Evolutionary conservation across 2,329 filamentous ascomycete species (phyloP).

Genomic region (Aspergillus quadricinctus): DNA sequence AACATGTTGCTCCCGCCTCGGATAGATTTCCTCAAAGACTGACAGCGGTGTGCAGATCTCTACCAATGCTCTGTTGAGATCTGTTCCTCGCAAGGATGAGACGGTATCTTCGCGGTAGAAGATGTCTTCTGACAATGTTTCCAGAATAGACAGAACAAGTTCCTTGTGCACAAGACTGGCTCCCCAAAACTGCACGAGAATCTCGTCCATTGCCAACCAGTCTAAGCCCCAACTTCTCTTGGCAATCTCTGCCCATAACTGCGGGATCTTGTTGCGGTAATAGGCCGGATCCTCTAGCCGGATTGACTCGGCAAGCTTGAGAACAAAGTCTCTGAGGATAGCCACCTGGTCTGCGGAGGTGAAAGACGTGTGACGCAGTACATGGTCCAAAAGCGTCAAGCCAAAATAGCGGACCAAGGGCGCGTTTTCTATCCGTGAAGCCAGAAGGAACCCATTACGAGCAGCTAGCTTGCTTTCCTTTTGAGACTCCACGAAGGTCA

Average conservation of each 20-base stretch:
- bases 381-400: constrained; percentile 83
- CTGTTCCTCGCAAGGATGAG: constrained; percentile 74
- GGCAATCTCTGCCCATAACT: constrained; percentile 90
- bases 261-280: constrained; percentile 86
- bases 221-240: constrained; percentile 90
- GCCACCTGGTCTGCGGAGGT: constrained; percentile 62
- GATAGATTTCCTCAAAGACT: constrained; percentile 71
- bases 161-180: constrained; percentile 65
- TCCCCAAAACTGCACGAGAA: constrained; percentile 76
- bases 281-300: constrained; percentile 71
- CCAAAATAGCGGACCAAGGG: constrained; percentile 89
- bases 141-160: constrained; percentile 81
- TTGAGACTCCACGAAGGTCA: constrained; percentile 77
- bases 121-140: constrained; percentile 89
- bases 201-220: constrained; percentile 91
- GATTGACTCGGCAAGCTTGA: constrained; percentile 71
- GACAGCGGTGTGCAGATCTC: constrained; percentile 83
- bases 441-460: constrained; percentile 77
- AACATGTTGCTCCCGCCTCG: constrained; percentile 64
- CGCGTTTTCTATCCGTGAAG: constrained; percentile 68
- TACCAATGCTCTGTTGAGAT: constrained; percentile 82
- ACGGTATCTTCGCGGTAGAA: constrained; percentile 87
- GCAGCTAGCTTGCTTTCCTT: constrained; percentile 77
- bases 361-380: constrained; percentile 79
- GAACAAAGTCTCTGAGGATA: constrained; percentile 69